Evolutionary conservation across 2,329 filamentous ascomycete genomes (phyloP), one percentile per base, ranked within the genome.

Genomic region (Fusarium vanettenii): DNA sequence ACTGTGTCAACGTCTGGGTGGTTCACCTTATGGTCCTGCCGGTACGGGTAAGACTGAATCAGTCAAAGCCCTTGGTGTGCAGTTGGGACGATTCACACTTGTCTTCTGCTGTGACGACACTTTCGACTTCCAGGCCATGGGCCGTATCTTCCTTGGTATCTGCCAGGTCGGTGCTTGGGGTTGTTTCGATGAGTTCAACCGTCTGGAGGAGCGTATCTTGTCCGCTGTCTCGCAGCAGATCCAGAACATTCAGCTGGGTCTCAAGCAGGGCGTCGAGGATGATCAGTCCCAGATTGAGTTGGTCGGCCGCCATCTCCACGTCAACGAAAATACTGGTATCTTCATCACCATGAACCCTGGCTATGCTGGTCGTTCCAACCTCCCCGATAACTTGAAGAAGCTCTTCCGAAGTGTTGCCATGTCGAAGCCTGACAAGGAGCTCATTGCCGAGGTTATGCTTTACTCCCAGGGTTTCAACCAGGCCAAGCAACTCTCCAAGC

Each of bases 281-380:
- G 91, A 93, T 8, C 95, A 94, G 81, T 88, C 95, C 2, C 94
- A 98, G 81, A 98, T 99, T 77, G 97, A 99, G 82, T 88, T 99
- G 22, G 94, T 98, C 64, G 96, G 96, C 59, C 94, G 97, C 65
- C 95, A 97, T 77, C 89, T 99, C 57, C 91, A 89, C 73, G 97
- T 99, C 76, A 97, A 98, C 80, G 89, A 90, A 71, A 97, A 98
- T 81, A 98, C 97, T 60, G 97, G 97, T 78, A 97, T 99, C 82
- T 99, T 99, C 87, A 99, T 99, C 82, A 99, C 97, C 43, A 99
- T 99, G 97, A 99, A 99, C 83, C 97, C 97, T 82, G 97, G 97
- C 62, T 99, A 99, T 85, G 97, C 97, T 63, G 97, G 97, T 67
- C 94, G 97, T 84, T 99, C 97, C 60, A 99, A 99, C 84, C 86